Conservation (phyloP, 768 basidiomycete genomes). For the Lentinula sp. region DNA sequence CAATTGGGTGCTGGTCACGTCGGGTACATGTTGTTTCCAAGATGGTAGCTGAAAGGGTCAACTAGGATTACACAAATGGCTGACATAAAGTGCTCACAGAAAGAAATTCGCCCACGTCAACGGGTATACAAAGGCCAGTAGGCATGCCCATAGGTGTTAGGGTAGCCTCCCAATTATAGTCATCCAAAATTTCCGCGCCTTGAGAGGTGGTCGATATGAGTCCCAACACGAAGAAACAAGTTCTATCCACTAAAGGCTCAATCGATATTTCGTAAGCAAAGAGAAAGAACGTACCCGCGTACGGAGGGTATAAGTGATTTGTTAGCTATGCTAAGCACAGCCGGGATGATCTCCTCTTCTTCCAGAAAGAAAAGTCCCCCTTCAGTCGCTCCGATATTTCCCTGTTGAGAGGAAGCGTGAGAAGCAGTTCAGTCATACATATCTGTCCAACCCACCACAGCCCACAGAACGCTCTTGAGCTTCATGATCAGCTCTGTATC, state of each 20-base stretch:
- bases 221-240: slow-evolving; percentile 94
- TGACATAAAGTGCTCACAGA: slow-evolving; percentile 44
- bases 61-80: not conserved
- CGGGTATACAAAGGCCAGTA: slow-evolving; percentile 87
- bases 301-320: slow-evolving; percentile 86
- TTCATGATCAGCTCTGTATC: slow-evolving; percentile 83
- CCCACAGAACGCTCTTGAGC: slow-evolving; percentile 95
- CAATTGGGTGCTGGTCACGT: slow-evolving; percentile 40
- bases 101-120: slow-evolving; percentile 76
- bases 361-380: slow-evolving; percentile 93
- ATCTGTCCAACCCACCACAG: slow-evolving; percentile 64
- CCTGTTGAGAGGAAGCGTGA: slow-evolving; percentile 40
- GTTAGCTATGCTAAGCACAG: slow-evolving; percentile 87
- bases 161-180: slow-evolving; percentile 91
- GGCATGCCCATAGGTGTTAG: slow-evolving; percentile 79
- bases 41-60: slow-evolving; percentile 53
- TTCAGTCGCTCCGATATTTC: slow-evolving; percentile 87
- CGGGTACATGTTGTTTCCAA: slow-evolving; percentile 44
- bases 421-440: not conserved
- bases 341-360: slow-evolving; percentile 90
- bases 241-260: slow-evolving; percentile 41
- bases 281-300: slow-evolving; percentile 64
- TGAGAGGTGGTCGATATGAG: slow-evolving; percentile 87
- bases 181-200: slow-evolving; percentile 90
- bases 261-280: not conserved